Evolutionary conservation across 805 yeast genomes (phyloP).

Genomic region (Maudiozyma turicensis): DNA sequence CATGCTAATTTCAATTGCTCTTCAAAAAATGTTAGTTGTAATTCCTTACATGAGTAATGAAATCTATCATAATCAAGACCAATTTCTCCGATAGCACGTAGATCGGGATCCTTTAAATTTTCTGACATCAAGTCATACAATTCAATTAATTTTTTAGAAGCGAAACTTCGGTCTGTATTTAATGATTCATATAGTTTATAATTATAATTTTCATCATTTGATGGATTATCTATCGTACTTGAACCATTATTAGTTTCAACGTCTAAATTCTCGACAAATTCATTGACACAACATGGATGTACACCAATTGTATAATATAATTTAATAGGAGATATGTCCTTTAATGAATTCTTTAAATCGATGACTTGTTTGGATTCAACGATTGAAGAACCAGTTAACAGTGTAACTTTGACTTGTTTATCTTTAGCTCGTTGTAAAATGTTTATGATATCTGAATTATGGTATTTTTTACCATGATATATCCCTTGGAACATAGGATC

Average conservation of each 20-base stretch:
- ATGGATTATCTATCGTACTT: conserved; percentile 17
- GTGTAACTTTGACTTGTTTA: conserved; percentile 56
- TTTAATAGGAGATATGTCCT: conserved; percentile 10
- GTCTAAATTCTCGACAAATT: conserved; percentile 27
- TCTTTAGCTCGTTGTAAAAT: conserved; percentile 59
- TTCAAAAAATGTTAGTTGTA: conserved; percentile 59
- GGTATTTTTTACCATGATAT: conserved; percentile 63
- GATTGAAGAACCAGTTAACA: conserved; percentile 77
- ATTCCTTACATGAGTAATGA: conserved; percentile 57
- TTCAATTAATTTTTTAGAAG: conserved; percentile 27
- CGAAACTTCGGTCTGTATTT: conserved; percentile 1
- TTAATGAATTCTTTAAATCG: conserved; percentile 38
- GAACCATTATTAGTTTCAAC: conserved; percentile 16
- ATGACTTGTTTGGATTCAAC: conserved; percentile 57
- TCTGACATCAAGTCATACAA: conserved; percentile 42
- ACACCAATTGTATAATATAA: conserved; percentile 78
- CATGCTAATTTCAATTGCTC: conserved; percentile 56
- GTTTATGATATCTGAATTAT: conserved; percentile 52
- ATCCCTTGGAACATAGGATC: conserved; percentile 81
- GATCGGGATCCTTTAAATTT: conserved; percentile 38
- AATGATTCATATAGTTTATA: conserved; percentile 4
- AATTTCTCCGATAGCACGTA: conserved; percentile 87
- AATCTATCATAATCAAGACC: conserved; percentile 92
- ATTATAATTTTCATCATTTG: conserved; percentile 18
- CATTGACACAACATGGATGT: conserved; percentile 84